These are phyloP conservation scores for Thyridium curvatum DNA, from an alignment of 2,329 filamentous ascomycete species.

Conservation along the genomic window DNA sequence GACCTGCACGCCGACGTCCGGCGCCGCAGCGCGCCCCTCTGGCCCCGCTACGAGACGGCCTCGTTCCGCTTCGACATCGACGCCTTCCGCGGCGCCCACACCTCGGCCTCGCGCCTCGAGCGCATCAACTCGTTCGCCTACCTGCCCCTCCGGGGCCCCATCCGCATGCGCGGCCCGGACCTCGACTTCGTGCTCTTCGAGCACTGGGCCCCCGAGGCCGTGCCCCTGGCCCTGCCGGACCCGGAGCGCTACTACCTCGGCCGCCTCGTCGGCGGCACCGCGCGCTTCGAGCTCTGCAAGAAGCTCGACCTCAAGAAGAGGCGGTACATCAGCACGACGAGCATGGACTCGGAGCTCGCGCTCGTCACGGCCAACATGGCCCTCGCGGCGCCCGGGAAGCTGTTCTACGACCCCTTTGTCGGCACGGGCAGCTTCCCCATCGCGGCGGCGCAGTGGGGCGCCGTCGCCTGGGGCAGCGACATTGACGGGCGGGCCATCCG, in stretches of 20 bases:
- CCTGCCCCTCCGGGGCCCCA: constrained; percentile 70
- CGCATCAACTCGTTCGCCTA: constrained; percentile 81
- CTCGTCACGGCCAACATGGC: constrained; percentile 90
- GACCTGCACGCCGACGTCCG: constrained; percentile 62
- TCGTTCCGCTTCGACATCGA: constrained; percentile 86
- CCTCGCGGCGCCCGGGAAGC: constrained; percentile 70
- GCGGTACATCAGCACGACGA: constrained; percentile 89
- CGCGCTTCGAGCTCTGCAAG: constrained; percentile 60
- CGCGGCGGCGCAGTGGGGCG: constrained; percentile 85
- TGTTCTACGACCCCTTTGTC: constrained; percentile 94
- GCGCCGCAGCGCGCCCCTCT: constrained; percentile 52
- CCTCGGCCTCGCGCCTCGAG: constrained; percentile 53
- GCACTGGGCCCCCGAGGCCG: constrained; percentile 59
- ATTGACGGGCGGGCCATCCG: constrained; percentile 88
- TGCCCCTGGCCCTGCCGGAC: constrained; percentile 38
- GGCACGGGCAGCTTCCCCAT: constrained; percentile 91
- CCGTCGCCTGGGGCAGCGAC: constrained; percentile 77
- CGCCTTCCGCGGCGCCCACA: constrained; percentile 69
- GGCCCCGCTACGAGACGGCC: constrained; percentile 55
- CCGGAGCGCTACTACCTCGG: constrained; percentile 65
- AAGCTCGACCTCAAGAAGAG: constrained; percentile 90
- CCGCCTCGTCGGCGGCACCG: constrained; percentile 60
- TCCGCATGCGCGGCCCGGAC: constrained; percentile 68
- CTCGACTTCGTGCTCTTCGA: constrained; percentile 77
- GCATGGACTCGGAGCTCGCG: constrained; percentile 93